phyloP scores from a whole-genome alignment of 768 basidiomycete genomes.

The Lactarius akahatsu region DNA sequence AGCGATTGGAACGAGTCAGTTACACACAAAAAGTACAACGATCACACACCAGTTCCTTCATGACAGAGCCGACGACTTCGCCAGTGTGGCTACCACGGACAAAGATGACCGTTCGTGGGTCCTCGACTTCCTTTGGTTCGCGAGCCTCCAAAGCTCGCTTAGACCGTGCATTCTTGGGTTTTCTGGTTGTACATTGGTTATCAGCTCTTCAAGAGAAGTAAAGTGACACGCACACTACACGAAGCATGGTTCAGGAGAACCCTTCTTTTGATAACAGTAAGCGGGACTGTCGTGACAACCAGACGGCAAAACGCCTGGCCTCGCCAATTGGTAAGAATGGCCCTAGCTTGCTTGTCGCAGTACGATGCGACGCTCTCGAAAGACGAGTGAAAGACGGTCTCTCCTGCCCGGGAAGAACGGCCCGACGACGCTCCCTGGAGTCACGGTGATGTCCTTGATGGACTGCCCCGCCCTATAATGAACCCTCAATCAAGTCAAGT shows the following conservation, averaged over 20 bases:
- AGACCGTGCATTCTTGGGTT: constrained; percentile 94
- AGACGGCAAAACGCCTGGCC: not conserved
- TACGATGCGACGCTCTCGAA: not conserved
- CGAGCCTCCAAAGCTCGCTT: constrained; percentile 87
- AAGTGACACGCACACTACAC: constrained; percentile 22
- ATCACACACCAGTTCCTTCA: constrained; percentile 82
- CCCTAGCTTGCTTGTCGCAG: not conserved
- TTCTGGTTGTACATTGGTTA: constrained; percentile 43
- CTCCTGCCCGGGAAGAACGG: not conserved
- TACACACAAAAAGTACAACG: not conserved
- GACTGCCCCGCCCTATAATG: no score
- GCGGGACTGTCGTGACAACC: not conserved
- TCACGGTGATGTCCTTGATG: no score
- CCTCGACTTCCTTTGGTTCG: constrained; percentile 87
- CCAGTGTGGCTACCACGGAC: constrained; percentile 87
- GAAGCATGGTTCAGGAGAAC: constrained; percentile 19
- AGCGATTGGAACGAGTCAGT: not conserved
- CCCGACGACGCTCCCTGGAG: not conserved
- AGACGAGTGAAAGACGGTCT: not conserved
- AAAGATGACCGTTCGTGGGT: constrained; percentile 83
- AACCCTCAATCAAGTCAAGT: no score
- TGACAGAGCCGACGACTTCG: constrained; percentile 71
- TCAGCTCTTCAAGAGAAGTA: not conserved
- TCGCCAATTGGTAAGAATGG: not conserved
- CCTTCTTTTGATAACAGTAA: not conserved